phyloP scores from a whole-genome alignment of 31 red algal genomes.

The Porphyra umbilicalis region DNA sequence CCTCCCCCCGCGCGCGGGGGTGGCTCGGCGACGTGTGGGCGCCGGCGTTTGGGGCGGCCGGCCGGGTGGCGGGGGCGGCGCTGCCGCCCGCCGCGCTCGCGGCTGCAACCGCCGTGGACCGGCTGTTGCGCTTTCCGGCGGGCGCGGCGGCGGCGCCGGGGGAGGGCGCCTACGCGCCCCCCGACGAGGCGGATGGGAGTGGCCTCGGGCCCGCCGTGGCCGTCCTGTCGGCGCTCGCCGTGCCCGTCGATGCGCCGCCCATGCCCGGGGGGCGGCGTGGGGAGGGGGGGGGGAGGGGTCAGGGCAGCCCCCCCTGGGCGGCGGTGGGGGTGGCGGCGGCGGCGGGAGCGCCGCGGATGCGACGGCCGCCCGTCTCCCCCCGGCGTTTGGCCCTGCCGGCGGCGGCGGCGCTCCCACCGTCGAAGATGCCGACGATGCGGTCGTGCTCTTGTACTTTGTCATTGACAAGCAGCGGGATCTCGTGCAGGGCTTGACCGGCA shows the following conservation, averaged over 20 bases:
- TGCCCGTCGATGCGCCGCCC: not conserved
- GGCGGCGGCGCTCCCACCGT: too few species aligned
- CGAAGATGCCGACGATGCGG: not conserved
- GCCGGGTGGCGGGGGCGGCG: not conserved
- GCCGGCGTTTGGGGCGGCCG: not conserved
- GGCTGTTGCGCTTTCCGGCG: not conserved
- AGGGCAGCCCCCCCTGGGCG: too few species aligned
- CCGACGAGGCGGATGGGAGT: not conserved
- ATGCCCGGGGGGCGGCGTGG: not conserved
- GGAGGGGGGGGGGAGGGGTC: not conserved
- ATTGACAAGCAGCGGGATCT: not conserved
- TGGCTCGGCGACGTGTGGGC: not conserved
- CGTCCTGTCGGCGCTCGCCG: not conserved
- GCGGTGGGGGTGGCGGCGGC: not conserved
- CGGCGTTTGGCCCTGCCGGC: too few species aligned
- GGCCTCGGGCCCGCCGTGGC: not conserved
- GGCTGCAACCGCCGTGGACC: not conserved
- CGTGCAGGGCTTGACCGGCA: not conserved
- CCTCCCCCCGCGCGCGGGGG: not conserved
- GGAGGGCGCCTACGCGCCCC: not conserved
- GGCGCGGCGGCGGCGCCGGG: not conserved
- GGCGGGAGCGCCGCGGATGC: not conserved
- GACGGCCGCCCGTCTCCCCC: too few species aligned
- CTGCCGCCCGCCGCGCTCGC: not conserved
- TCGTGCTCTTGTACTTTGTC: not conserved